phyloP scores from a whole-genome alignment of 2,329 filamentous ascomycete genomes.

The Scleromitrula shiraiana region DNA sequence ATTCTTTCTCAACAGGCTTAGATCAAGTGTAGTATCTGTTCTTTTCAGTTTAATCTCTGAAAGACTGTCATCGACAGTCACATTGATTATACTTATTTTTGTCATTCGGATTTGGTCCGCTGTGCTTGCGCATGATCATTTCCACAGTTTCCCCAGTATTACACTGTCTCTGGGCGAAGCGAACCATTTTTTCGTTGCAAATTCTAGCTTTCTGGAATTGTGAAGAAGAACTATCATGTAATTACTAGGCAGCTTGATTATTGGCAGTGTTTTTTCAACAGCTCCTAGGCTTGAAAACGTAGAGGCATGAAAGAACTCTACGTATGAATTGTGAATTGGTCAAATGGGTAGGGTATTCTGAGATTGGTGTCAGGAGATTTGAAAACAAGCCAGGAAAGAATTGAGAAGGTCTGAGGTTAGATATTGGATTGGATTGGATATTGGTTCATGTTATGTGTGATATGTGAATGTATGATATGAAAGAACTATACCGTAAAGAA shows the following conservation, averaged over 20 bases:
- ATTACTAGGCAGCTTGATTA: neutral
- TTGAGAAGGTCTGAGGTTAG: too few relatives aligned
- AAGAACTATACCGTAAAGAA: too few relatives aligned
- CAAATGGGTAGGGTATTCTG: too few relatives aligned
- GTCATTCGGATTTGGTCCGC: conserved; percentile 44
- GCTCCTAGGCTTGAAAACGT: too few relatives aligned
- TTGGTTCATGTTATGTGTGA: too few relatives aligned
- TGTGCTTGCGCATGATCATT: conserved; percentile 63
- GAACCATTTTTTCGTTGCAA: conserved; percentile 54
- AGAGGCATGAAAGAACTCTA: too few relatives aligned
- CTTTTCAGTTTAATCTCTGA: conserved; percentile 97
- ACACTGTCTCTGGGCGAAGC: conserved; percentile 69
- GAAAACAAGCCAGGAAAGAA: too few relatives aligned
- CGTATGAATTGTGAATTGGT: too few relatives aligned
- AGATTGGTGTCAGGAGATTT: too few relatives aligned
- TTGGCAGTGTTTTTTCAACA: too few relatives aligned
- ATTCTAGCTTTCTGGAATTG: conserved; percentile 41
- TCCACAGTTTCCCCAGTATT: conserved; percentile 68
- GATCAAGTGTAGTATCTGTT: conserved; percentile 91
- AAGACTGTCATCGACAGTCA: conserved; percentile 63
- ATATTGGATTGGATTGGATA: too few relatives aligned
- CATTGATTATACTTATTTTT: conserved; percentile 84
- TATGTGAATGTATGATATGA: too few relatives aligned
- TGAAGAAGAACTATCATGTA: conserved; percentile 46
- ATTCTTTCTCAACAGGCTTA: conserved; percentile 33